Conservation (phyloP, 805 yeast genomes). For the Nakazawaea sp. region DNA sequence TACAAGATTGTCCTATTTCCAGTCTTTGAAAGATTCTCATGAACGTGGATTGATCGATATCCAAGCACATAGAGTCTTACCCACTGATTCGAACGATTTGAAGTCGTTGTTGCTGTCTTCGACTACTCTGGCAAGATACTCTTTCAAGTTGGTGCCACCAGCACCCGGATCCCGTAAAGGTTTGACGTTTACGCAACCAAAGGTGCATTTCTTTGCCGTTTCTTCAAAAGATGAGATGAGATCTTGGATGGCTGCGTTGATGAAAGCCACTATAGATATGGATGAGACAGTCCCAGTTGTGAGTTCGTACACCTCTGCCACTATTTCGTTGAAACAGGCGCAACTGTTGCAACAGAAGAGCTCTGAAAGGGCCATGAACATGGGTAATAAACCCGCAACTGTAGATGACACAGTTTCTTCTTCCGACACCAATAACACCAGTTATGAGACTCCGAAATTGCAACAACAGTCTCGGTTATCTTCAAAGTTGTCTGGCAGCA, state of each 20-base stretch:
- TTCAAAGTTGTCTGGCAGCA: not conserved
- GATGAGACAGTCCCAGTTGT: slow-evolving; percentile 91
- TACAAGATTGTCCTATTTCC: slow-evolving; percentile 85
- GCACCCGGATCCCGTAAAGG: slow-evolving; percentile 97
- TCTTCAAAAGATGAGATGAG: slow-evolving; percentile 89
- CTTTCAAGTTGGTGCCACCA: slow-evolving; percentile 92
- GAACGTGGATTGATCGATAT: slow-evolving; percentile 95
- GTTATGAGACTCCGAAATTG: slow-evolving; percentile 15
- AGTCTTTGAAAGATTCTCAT: slow-evolving; percentile 65
- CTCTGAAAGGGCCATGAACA: slow-evolving; percentile 43
- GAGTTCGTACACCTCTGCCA: slow-evolving; percentile 92
- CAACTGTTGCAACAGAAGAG: slow-evolving; percentile 74
- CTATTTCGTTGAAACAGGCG: slow-evolving; percentile 80
- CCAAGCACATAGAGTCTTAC: slow-evolving; percentile 87
- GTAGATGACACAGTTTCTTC: slow-evolving; percentile 3
- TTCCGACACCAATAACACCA: slow-evolving; percentile 12
- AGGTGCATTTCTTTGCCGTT: slow-evolving; percentile 93
- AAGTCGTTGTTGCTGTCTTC: slow-evolving; percentile 88
- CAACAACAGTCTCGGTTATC: not conserved
- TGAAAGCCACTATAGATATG: slow-evolving; percentile 93
- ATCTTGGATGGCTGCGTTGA: slow-evolving; percentile 88
- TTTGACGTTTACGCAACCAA: slow-evolving; percentile 91
- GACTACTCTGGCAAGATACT: slow-evolving; percentile 88
- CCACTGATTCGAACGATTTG: slow-evolving; percentile 73
- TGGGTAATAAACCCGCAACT: slow-evolving; percentile 28